Conservation (phyloP, 2,329 filamentous ascomycete genomes). For the Fusarium pseudocircinatum region DNA sequence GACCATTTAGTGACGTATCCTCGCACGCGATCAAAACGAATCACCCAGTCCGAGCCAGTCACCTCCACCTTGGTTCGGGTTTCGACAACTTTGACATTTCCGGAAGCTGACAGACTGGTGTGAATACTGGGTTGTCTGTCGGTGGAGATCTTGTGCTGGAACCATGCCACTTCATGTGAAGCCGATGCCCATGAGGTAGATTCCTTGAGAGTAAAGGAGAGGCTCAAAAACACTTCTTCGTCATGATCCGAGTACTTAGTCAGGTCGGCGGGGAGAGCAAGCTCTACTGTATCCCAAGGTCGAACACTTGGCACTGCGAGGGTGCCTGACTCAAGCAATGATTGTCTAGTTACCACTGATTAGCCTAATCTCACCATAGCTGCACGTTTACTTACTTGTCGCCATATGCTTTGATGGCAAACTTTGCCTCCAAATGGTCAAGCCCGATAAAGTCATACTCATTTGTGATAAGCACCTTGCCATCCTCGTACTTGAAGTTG, state of each 20-base stretch:
- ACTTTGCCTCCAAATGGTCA: background rate
- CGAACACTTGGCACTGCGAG: background rate
- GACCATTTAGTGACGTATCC: conserved; percentile 11
- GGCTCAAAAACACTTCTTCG: background rate
- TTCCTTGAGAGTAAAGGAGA: background rate
- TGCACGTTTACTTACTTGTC: background rate
- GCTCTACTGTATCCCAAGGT: background rate
- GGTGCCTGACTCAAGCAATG: background rate
- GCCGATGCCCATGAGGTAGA: background rate
- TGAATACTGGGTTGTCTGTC: background rate
- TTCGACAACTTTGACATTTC: background rate
- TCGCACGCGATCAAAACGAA: background rate
- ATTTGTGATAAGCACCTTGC: background rate
- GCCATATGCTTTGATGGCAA: background rate
- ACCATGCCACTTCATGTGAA: conserved; percentile 5
- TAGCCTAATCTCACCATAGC: background rate
- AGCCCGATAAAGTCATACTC: conserved; percentile 10
- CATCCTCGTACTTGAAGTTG: background rate
- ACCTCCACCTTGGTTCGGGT: background rate
- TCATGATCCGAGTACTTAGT: background rate
- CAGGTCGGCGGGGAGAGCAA: background rate
- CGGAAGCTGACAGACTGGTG: accelerated
- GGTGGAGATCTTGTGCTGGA: conserved; percentile 5
- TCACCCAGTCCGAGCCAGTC: background rate
- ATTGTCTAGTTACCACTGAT: background rate